Percentiles rank a stretch among this genome's conserved stretches.
These are phyloP conservation scores for Tulasnella sp. DNA, from an alignment of 768 basidiomycete genomes.

Conservation along the genomic window DNA sequence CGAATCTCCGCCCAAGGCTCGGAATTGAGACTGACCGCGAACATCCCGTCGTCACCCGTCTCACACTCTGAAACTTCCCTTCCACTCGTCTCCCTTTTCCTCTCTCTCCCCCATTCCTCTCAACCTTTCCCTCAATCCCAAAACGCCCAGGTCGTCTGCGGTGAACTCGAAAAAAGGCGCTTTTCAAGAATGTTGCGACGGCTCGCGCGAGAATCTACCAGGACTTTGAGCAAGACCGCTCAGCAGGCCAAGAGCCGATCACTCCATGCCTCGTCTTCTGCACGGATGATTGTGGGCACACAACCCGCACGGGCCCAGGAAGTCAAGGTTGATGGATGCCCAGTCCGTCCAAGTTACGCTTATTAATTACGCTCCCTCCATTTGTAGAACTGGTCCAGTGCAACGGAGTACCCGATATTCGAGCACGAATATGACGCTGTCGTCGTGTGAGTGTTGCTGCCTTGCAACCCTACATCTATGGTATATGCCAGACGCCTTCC, in stretches of 20 bases:
- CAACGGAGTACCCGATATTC: slow-evolving; percentile 91
- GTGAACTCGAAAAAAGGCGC: neutral
- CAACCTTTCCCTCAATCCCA: neutral
- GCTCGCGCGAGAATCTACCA: slow-evolving; percentile 1
- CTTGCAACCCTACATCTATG: neutral
- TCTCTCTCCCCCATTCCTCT: neutral
- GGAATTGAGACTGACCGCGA: slow-evolving; percentile 13
- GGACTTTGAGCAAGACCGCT: neutral
- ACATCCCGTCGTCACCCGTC: slow-evolving; percentile 12
- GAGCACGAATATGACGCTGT: slow-evolving; percentile 99
- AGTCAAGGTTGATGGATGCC: slow-evolving; percentile 55
- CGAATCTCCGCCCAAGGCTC: slow-evolving; percentile 10
- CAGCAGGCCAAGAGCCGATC: slow-evolving; percentile 13
- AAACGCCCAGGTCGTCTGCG: slow-evolving; percentile 7
- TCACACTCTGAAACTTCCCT: slow-evolving; percentile 11
- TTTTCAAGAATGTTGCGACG: slow-evolving; percentile 9
- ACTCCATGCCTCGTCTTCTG: slow-evolving; percentile 65
- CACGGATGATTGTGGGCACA: slow-evolving; percentile 60
- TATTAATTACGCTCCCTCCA: slow-evolving; percentile 29
- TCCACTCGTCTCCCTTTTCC: slow-evolving; percentile 7
- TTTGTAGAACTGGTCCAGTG: slow-evolving; percentile 39
- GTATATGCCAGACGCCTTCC: neutral
- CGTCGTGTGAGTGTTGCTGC: slow-evolving; percentile 70
- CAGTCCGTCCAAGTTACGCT: slow-evolving; percentile 21
- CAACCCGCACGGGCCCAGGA: slow-evolving; percentile 77